Evolutionary conservation across 2,329 filamentous ascomycete species (phyloP), one percentile per base, ranked within the genome.

Genomic region (Neofusicoccum ribis): DNA sequence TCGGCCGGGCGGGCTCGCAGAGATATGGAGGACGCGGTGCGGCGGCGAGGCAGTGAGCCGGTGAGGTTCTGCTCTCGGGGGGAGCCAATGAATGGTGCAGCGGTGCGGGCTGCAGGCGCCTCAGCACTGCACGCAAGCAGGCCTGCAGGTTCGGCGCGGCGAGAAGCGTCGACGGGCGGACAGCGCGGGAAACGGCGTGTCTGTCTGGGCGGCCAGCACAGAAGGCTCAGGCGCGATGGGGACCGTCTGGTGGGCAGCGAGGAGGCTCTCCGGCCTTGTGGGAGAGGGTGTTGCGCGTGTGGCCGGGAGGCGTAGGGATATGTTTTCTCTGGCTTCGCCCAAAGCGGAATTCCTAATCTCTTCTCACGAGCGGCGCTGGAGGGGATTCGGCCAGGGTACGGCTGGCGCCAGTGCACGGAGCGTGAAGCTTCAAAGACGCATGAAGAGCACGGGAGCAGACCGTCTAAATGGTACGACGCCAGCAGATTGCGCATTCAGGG

Each of bases 381-480:
- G 41, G 34, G 50, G 56, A 47, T 60, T 36, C 9, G 43, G 15
- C 56, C 56, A 47, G 56, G 56, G 31, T 60, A 46, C 56, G 41
- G 54, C 37, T 59, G 54, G 54, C 54, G 54, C 54, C 54, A 59
- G 56, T 60, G 56, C 56, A 60, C 56, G 56, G 56, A 39, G 56
- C 56, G 56, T 47, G 47, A 62, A 62, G 59, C 59, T 62, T 62
- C 46, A 51, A 41, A 46, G 59, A 62, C 46, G 59, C 59, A 62
- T 62, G 59, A 62, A 62, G 59, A 62, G 59, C 59, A 62, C 59
- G 59, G 59, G 59, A 62, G 47, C 20, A 62, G 59, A 62, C 59
- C 59, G 59, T 62, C 59, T 62, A 62, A 50, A 62, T 62, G 59
- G 59, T 62, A 62, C 59, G 59, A 62, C 59, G 59, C 46, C 59